Base-by-base conservation (phyloP, 441 rosid species). In the Adansonia grandidieri region DNA sequence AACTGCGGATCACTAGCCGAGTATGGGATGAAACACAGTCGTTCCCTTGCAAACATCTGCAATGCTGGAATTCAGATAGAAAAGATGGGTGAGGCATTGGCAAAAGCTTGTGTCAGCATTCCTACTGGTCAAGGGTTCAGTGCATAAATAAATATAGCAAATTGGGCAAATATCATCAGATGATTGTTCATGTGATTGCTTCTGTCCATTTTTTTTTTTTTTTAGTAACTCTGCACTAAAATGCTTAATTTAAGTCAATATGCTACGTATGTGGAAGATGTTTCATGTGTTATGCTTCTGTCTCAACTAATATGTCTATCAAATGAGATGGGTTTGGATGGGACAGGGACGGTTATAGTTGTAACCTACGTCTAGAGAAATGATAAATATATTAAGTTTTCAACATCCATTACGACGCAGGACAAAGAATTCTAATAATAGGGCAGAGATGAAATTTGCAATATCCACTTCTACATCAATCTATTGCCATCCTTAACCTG, bases 1-100 rank as follows among this genome's bases (percentile, higher is more conserved):
- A 87, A 89, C 32, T 94, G 99, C 28, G 99, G 99, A 76, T 91
- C 97, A 44, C 75, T 96, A 54, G 86, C 97, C 22, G 95, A 93
- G 76, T 96, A 96, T 9, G 98, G 99, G 60, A 94, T 96, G 92
- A 93, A 96, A 80, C 96, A 96, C 85, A 96, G 90, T 97, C 90
- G 98, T n/a, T 90, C 96, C 47, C 44, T 96, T 37, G 99, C 94
- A 68, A 96, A 96, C 86, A 76, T 96, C 2, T 96, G 99, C 90
- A 96, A 92, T 76, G 90, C 91, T 28, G 92, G 98, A 82, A 83
- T 91, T 66, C 74, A 15, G 40, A 71, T 79, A 37, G 86, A 86
- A 77, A 92, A 90, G 77, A 91, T 96, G 98, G 85, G 78, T 0
- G 98, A 93, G 78, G 98, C 94, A 77, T 85, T 98, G 13, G 84